Evolutionary conservation across 352 stramenopile species (phyloP).

Genomic region (Pythium apleroticum): DNA sequence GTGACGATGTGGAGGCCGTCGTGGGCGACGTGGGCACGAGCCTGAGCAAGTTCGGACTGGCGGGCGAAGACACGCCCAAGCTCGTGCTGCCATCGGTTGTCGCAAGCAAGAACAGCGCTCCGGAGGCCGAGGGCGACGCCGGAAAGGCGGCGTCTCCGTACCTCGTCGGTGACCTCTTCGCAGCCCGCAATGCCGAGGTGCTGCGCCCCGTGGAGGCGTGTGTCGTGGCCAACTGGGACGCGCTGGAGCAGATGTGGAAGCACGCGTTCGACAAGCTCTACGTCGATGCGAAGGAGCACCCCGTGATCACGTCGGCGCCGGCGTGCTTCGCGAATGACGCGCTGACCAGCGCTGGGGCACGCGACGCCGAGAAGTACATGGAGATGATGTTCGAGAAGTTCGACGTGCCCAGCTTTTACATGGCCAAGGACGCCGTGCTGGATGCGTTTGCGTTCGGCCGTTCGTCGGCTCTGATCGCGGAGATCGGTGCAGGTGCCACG

Average conservation of each 20-base stretch:
- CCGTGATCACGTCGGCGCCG: conserved; percentile 72
- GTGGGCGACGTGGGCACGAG: conserved; percentile 93
- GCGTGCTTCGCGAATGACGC: conserved; percentile 78
- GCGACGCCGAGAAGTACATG: conserved; percentile 79
- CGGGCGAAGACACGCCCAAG: conserved; percentile 93
- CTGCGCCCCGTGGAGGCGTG: conserved; percentile 54
- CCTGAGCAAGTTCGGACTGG: conserved; percentile 93
- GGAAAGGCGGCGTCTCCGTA: conserved; percentile 16
- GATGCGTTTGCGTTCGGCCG: conserved; percentile 91
- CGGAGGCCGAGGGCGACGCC: neutral
- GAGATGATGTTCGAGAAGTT: conserved; percentile 95
- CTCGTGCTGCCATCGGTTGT: conserved; percentile 82
- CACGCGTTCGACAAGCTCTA: conserved; percentile 73
- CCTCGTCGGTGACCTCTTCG: conserved; percentile 57
- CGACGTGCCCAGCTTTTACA: conserved; percentile 86
- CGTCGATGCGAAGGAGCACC: conserved; percentile 66
- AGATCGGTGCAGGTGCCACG: conserved; percentile 85
- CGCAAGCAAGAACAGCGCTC: conserved; percentile 28
- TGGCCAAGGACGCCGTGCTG: conserved; percentile 88
- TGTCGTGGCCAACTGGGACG: conserved; percentile 80
- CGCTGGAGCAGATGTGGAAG: conserved; percentile 81
- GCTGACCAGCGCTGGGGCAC: conserved; percentile 47
- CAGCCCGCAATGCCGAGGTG: conserved; percentile 59
- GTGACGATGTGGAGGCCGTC: conserved; percentile 95
- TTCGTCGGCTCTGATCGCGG: conserved; percentile 84